These are phyloP conservation scores for Purshia tridentata DNA, from an alignment of 306 rosid genomes.

Conservation along the genomic window DNA sequence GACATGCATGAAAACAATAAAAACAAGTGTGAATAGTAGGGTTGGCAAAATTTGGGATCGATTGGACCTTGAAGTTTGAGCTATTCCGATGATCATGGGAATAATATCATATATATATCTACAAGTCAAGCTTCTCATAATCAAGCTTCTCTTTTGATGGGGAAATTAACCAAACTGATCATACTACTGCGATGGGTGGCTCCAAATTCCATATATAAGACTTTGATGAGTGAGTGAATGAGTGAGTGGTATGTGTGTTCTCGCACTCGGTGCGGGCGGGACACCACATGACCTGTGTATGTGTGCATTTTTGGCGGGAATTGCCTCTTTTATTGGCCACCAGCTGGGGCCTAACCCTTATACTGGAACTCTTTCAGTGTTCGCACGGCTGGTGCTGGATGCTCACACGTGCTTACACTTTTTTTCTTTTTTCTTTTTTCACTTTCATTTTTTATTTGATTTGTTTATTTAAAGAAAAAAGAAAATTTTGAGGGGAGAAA, in stretches of 20 bases:
- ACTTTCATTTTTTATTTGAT: slow-evolving; percentile 6
- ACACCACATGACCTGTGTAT: slow-evolving; percentile 27
- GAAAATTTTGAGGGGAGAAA: slow-evolving; percentile 1
- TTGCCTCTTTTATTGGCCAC: slow-evolving; percentile 34
- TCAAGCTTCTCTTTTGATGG: no score
- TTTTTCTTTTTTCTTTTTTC: slow-evolving; percentile 30
- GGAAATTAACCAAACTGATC: no score
- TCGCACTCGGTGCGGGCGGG: slow-evolving; percentile 32
- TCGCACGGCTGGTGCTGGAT: slow-evolving; percentile 51
- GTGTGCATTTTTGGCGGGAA: slow-evolving; percentile 66
- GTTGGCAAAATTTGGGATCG: slow-evolving; percentile 8
- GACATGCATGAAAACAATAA: slow-evolving; percentile 22
- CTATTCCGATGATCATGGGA: background rate
- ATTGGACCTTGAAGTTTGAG: slow-evolving; percentile 4
- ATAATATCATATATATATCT: slow-evolving; percentile 6
- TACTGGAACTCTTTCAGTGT: slow-evolving; percentile 42
- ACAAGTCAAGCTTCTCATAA: slow-evolving; percentile 38
- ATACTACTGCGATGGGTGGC: no score
- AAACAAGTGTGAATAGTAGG: background rate
- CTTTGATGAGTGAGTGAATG: slow-evolving; percentile 6
- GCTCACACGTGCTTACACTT: slow-evolving; percentile 42
- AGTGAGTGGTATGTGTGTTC: slow-evolving; percentile 39
- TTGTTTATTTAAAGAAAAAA: background rate
- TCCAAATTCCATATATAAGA: slow-evolving; percentile 4
- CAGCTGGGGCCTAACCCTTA: slow-evolving; percentile 48